Evolutionary conservation across 2,329 filamentous ascomycete genomes (phyloP).

Genomic region (Cladophialophora exuberans): DNA sequence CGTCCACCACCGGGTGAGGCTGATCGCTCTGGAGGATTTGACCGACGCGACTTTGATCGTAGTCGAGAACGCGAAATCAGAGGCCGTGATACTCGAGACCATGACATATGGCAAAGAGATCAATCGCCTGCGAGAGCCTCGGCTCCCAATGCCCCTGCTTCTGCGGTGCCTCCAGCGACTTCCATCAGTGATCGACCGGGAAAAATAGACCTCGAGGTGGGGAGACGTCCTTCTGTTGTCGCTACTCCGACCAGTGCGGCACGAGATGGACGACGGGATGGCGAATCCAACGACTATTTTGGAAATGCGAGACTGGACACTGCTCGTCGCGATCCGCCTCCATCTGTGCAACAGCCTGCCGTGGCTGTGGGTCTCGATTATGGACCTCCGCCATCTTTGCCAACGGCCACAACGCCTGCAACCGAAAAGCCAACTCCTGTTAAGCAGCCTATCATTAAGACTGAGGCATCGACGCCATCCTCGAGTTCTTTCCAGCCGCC

Average conservation of each 20-base stretch:
- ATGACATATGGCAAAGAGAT: constrained; percentile 44
- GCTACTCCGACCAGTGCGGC: constrained; percentile 18
- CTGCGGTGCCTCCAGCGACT: constrained; percentile 21
- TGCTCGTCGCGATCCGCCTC: constrained; percentile 22
- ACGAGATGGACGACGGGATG: constrained; percentile 31
- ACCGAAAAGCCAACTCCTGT: constrained; percentile 19
- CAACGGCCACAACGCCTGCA: constrained; percentile 24
- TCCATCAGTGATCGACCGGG: constrained; percentile 15
- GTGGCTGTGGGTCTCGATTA: constrained; percentile 31
- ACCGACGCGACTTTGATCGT: constrained; percentile 42
- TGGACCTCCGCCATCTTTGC: constrained; percentile 32
- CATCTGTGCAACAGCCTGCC: constrained; percentile 22
- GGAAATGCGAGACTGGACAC: constrained; percentile 17
- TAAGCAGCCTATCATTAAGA: constrained; percentile 18
- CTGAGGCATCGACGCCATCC: constrained; percentile 8
- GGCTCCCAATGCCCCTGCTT: constrained; percentile 11
- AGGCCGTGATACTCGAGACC: constrained; percentile 35
- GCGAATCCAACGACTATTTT: constrained; percentile 33
- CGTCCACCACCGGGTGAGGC: constrained; percentile 40
- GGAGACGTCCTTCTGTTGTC: constrained; percentile 22
- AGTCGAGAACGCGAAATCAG: constrained; percentile 38
- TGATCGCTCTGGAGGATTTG: constrained; percentile 33
- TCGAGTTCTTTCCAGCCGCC: constrained; percentile 41
- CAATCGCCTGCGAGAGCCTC: constrained; percentile 39
- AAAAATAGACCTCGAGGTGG: constrained; percentile 27